Conservation (phyloP, 352 stramenopile genomes). For the Globisporangium nodosum region DNA sequence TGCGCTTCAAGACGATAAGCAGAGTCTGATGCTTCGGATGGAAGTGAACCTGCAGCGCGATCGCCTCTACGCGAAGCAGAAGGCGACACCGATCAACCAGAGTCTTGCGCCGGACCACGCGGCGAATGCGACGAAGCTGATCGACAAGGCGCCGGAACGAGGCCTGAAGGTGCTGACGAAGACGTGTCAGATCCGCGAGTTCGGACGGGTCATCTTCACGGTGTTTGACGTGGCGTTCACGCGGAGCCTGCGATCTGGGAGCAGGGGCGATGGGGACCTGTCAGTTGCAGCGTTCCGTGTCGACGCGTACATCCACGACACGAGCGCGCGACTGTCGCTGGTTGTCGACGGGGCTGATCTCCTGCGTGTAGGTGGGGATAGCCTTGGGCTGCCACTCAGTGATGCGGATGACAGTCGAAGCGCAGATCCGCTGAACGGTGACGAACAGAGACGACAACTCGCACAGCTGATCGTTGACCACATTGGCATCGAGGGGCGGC, state of each 20-base stretch:
- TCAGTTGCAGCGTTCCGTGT: conserved; percentile 27
- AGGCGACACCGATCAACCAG: conserved; percentile 46
- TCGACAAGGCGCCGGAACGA: conserved; percentile 38
- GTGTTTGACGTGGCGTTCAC: conserved; percentile 47
- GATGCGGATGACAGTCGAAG: neutral
- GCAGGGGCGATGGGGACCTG: neutral
- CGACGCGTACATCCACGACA: conserved; percentile 56
- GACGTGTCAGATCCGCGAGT: conserved; percentile 25
- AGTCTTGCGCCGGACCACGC: conserved; percentile 21
- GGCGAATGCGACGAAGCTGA: conserved; percentile 50
- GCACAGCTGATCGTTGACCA: conserved; percentile 43
- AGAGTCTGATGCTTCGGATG: conserved; percentile 8
- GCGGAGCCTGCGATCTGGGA: neutral
- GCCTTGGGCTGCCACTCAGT: conserved; percentile 8
- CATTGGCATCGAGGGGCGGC: conserved; percentile 41
- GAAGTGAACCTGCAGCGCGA: conserved; percentile 46
- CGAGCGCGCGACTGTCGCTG: conserved; percentile 41
- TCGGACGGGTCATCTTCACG: conserved; percentile 46
- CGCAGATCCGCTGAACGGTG: conserved; percentile 4
- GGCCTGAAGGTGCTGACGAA: conserved; percentile 60
- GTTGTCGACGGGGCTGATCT: conserved; percentile 37
- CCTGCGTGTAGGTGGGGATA: conserved; percentile 33
- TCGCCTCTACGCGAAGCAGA: conserved; percentile 62
- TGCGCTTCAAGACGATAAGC: neutral
- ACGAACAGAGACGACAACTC: conserved; percentile 17